Percentiles rank a stretch among this genome's conserved stretches.
phyloP scores from a whole-genome alignment of 2,329 filamentous ascomycete species.

The Botrytis paeoniae region DNA sequence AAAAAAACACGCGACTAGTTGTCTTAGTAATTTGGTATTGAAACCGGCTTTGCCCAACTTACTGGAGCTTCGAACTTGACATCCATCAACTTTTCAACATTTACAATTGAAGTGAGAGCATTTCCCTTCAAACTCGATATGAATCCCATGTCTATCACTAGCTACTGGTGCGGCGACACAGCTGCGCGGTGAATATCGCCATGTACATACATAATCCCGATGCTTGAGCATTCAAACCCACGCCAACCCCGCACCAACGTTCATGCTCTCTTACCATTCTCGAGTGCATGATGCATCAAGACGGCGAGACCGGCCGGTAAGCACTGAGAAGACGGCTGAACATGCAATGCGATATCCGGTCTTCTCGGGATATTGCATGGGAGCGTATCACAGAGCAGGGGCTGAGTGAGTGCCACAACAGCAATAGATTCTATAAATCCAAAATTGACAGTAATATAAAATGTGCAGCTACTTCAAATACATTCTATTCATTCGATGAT shows the following conservation, averaged over 20 bases:
- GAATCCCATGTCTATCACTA: not conserved
- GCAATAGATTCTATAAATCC: not conserved
- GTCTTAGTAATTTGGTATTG: not conserved
- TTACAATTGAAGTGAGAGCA: not conserved
- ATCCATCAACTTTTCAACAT: not conserved
- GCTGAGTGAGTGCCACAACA: not conserved
- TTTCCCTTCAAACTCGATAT: not conserved
- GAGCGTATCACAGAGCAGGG: not conserved
- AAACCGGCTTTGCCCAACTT: not conserved
- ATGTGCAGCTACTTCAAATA: not conserved
- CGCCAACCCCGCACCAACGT: not conserved
- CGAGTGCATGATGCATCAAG: not conserved
- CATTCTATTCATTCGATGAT: not conserved
- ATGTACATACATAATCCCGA: not conserved
- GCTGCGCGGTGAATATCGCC: not conserved
- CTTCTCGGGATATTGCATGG: slow-evolving; percentile 5
- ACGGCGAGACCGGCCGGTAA: not conserved
- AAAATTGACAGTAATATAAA: not conserved
- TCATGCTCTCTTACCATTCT: not conserved
- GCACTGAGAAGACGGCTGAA: not conserved
- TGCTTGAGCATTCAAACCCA: not conserved
- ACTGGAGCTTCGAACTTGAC: not conserved
- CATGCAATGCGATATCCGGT: not conserved
- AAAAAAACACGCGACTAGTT: not conserved
- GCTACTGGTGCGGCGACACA: not conserved